Percentiles rank a stretch among this genome's conserved stretches.
phyloP scores from a whole-genome alignment of 2,329 filamentous ascomycete genomes.

The Parastagonospora nodorum region DNA sequence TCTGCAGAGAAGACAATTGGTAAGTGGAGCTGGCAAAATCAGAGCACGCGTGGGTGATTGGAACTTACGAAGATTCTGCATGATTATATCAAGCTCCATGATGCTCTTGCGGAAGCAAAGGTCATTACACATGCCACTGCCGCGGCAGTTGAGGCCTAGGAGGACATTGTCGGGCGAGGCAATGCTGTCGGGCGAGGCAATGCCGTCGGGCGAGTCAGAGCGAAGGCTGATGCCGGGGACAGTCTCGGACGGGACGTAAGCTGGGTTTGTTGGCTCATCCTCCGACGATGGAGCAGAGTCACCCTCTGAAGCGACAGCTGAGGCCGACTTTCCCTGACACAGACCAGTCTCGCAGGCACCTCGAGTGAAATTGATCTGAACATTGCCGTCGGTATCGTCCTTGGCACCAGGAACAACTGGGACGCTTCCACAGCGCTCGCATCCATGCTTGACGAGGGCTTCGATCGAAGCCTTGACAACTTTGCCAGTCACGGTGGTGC shows the following conservation, averaged over 20 bases:
- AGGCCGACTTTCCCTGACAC: neutral
- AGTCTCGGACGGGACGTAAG: neutral
- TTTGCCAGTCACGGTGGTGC: neutral
- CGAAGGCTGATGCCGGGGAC: neutral
- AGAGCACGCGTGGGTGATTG: too few relatives aligned
- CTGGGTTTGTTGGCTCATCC: too few relatives aligned
- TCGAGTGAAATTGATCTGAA: neutral
- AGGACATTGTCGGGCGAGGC: neutral
- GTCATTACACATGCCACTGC: neutral
- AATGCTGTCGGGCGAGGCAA: too few relatives aligned
- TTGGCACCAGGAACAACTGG: neutral
- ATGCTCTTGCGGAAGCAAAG: neutral
- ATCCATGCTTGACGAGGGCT: neutral
- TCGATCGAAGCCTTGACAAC: constrained; percentile 1
- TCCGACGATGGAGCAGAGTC: neutral
- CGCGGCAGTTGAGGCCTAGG: neutral
- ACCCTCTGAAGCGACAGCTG: neutral
- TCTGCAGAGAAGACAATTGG: neutral
- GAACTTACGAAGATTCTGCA: too few relatives aligned
- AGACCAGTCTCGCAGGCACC: neutral
- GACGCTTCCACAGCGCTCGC: neutral
- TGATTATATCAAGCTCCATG: too few relatives aligned
- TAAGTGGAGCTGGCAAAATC: neutral
- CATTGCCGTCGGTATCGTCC: neutral
- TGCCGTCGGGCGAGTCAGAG: neutral